A percentile compares a stretch with the other conserved stretches of the same genome.
These are phyloP conservation scores for Arthrinium phaeospermum DNA, from an alignment of 2,329 filamentous ascomycete species.

Conservation along the genomic window DNA sequence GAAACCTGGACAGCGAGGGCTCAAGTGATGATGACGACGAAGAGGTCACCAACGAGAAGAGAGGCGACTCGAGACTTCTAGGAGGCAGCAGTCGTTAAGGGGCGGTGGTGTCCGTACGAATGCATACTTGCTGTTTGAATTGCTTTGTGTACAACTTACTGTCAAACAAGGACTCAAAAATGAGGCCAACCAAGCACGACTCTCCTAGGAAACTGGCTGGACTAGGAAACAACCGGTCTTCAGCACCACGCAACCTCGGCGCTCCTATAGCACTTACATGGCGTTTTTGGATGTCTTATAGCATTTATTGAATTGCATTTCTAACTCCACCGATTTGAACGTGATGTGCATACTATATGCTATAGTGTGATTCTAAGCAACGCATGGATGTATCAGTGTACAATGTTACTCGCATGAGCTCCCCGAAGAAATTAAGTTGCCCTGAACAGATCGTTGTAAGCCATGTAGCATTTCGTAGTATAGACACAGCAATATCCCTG, in stretches of 20 bases:
- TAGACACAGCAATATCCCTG: background rate
- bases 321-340: background rate
- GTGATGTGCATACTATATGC: background rate
- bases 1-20: conserved; percentile 46
- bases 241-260: conserved; percentile 3
- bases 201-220: background rate
- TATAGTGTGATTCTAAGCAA: too few species aligned
- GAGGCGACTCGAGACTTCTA: conserved; percentile 21
- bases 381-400: too few species aligned
- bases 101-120: background rate
- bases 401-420: background rate
- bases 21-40: conserved; percentile 30
- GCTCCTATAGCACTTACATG: conserved; percentile 13
- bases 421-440: background rate
- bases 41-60: conserved; percentile 21
- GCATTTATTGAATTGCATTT: conserved; percentile 8
- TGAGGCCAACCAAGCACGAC: background rate
- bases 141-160: background rate
- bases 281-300: conserved; percentile 10
- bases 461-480: background rate
- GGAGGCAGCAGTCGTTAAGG: conserved; percentile 10
- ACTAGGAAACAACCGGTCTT: background rate
- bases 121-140: background rate
- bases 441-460: background rate
- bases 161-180: background rate